phyloP scores from a whole-genome alignment of 257 asterid genomes.

The Solanum piurae region DNA sequence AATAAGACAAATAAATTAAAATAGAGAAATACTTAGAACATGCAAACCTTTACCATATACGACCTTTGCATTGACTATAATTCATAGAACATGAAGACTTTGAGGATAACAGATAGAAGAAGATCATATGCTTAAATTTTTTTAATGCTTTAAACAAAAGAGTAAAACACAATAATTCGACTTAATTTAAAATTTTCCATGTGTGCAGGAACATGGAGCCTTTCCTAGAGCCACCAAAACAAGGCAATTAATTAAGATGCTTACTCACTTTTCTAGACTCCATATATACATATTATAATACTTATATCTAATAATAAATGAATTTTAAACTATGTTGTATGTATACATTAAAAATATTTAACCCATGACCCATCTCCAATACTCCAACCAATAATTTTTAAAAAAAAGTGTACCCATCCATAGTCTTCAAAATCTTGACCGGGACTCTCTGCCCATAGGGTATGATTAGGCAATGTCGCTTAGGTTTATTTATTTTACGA shows the following conservation, averaged over 20 bases:
- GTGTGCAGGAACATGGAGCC: not conserved
- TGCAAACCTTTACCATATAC: not conserved
- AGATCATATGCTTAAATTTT: not conserved
- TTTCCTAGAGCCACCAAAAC: not conserved
- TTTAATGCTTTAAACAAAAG: not conserved
- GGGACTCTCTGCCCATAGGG: not conserved
- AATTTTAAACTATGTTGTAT: not conserved
- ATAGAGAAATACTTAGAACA: not conserved
- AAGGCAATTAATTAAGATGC: not conserved
- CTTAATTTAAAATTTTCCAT: not conserved
- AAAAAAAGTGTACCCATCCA: not conserved
- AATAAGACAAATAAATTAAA: too few relatives aligned
- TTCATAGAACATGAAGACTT: not conserved
- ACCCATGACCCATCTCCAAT: not conserved
- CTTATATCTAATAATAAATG: not conserved
- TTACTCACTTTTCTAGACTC: not conserved
- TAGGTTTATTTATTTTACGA: not conserved
- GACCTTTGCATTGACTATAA: not conserved
- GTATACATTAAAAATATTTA: not conserved
- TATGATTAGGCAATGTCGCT: not conserved
- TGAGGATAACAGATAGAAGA: not conserved
- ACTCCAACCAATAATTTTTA: not conserved
- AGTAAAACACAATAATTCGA: not conserved
- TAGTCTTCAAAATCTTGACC: not conserved
- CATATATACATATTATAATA: not conserved